Evolutionary conservation across 2,329 filamentous ascomycete species (phyloP).

Genomic region (Fusarium chuoi): DNA sequence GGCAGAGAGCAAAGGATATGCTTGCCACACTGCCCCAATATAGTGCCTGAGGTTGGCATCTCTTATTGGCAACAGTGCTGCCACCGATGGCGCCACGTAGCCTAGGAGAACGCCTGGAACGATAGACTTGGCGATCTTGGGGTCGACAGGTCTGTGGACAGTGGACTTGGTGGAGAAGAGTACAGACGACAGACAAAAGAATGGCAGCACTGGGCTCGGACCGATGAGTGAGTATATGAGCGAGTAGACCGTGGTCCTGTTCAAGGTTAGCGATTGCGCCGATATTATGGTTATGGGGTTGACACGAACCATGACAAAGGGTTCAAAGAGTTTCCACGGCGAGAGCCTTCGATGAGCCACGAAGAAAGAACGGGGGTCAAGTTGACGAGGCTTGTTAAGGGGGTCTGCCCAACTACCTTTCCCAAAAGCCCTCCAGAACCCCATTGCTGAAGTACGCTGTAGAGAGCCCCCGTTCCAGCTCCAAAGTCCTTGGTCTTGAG

Average conservation of each 20-base stretch:
- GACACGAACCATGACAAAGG: background rate
- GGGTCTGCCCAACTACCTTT: background rate
- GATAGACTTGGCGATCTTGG: background rate
- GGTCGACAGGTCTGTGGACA: background rate
- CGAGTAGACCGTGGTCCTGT: background rate
- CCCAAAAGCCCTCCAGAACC: background rate
- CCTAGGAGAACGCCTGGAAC: background rate
- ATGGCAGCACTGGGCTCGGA: background rate
- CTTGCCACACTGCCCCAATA: fast-evolving
- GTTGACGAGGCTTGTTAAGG: fast-evolving
- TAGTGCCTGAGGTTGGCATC: background rate
- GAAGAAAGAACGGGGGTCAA: fast-evolving
- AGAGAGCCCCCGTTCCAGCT: fast-evolving
- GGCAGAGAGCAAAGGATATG: background rate
- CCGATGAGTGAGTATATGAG: background rate
- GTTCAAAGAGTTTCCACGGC: background rate
- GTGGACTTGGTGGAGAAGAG: background rate
- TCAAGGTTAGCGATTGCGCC: fast-evolving
- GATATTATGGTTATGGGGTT: fast-evolving
- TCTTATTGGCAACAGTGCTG: background rate
- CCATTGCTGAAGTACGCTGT: fast-evolving
- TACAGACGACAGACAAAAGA: background rate
- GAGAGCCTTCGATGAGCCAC: background rate
- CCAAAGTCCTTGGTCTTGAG: background rate
- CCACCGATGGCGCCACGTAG: background rate